Percentiles rank a stretch among this genome's conserved stretches.
phyloP scores from a whole-genome alignment of 129 eudicot genomes.

The Pulicaria dysenterica region DNA sequence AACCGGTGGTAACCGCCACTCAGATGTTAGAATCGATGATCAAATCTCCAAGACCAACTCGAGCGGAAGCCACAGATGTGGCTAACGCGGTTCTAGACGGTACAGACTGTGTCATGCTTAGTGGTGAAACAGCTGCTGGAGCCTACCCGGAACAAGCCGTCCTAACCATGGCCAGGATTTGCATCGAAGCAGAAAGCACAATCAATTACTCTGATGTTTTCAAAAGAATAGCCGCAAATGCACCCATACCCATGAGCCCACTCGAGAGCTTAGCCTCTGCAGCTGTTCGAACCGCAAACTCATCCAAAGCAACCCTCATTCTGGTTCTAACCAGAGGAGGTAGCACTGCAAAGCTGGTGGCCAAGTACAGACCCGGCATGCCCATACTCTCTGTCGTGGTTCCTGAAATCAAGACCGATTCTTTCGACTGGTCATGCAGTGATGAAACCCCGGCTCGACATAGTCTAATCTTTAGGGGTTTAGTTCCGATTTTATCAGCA shows the following conservation, averaged over 20 bases:
- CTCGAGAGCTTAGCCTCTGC: constrained; percentile 68
- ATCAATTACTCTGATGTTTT: constrained; percentile 51
- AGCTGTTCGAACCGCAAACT: constrained; percentile 70
- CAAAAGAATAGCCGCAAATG: constrained; percentile 50
- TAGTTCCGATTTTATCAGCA: constrained; percentile 59
- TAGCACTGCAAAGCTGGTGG: constrained; percentile 64
- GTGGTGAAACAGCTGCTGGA: constrained; percentile 84
- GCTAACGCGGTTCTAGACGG: constrained; percentile 83
- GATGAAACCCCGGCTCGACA: constrained; percentile 71
- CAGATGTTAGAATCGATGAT: constrained; percentile 86
- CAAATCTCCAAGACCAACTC: constrained; percentile 80
- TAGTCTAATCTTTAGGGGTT: constrained; percentile 59
- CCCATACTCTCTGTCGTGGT: constrained; percentile 67
- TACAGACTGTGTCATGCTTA: constrained; percentile 85
- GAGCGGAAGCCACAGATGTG: constrained; percentile 83
- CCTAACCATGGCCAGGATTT: constrained; percentile 65
- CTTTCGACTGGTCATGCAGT: constrained; percentile 55
- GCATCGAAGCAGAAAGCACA: constrained; percentile 70
- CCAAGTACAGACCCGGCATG: constrained; percentile 70
- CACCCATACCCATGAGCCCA: constrained; percentile 80
- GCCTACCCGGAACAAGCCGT: constrained; percentile 76
- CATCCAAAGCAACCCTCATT: constrained; percentile 52
- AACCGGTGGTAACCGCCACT: constrained; percentile 78
- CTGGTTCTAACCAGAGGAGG: constrained; percentile 72
- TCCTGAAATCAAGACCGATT: constrained; percentile 53